Base-by-base conservation (phyloP, 176 grass and related monocot species). In the Chrysopogon serrulatus region DNA sequence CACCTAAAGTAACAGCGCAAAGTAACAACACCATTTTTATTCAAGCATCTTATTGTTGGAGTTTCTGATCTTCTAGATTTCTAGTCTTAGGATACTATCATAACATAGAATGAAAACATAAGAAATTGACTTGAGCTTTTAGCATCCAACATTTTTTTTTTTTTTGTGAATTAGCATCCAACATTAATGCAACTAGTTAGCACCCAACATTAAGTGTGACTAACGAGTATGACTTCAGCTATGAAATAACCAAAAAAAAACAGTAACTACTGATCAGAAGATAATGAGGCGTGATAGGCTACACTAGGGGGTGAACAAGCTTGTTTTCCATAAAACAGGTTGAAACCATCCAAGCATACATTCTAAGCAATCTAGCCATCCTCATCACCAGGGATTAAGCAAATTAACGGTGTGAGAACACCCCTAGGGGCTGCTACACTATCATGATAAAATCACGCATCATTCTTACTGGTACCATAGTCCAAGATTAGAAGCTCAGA, bases 241-340 rank as follows among this genome's bases (percentile, higher is more conserved):
- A 70, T 82, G n/a, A 59, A 59, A 73, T 79, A n/a, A 11, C 5
- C n/a, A n/a, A n/a, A n/a, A n/a, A n/a, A 82, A 3, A 47, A 79
- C 37, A 65, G 6, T 35, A 47, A 57, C 33, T 33, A 60, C 53
- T 40, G 24, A 54, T 74, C 1, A 34, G 44, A 65, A 59, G 36
- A 39, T 68, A 88, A 49, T 60, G 65, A 27, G 67, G 11, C 8
- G 41, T 30, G 42, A 62, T 43, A 72, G 35, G 70, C 34, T 60
- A 61, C 44, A 48, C 44, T 74, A 60, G n/a, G 26, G 60, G 14
- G 60, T 63, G 60, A 63, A 30, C 60, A 63, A 30, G 60, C 27
- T 16, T 16, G 27, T 63, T 56, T 63, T 31, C 14, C 12, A n/a
- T 13, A 12, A 63, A 31, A 31, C 27, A 0, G 0, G 60, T 30